Evolutionary conservation across 2,329 filamentous ascomycete genomes (phyloP), one percentile per base, ranked within the genome.

Genomic region (Tolypocladium tropicale): DNA sequence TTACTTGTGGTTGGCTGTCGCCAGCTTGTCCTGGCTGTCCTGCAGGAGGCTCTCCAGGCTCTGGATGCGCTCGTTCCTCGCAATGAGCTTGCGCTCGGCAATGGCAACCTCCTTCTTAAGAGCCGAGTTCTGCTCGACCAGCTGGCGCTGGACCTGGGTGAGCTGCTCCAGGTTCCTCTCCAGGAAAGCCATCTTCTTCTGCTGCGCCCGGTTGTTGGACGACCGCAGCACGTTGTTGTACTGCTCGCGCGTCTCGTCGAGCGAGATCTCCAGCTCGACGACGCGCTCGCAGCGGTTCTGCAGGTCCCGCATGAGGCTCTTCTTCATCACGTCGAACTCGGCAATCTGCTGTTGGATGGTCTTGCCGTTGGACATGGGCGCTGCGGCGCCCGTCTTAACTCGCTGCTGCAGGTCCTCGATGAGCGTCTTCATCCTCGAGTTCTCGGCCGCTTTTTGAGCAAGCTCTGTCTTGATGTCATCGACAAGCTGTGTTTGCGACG

Each of bases 151-250:
- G 55, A 99, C 94, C 68, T 96, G 90, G 4, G 94, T 99, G 55
- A 99, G 81, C 74, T 99, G 94, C 76, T 99, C 94, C 43, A 99
- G 84, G 70, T 99, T 99, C 68, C 94, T 88, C 78, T 99, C 94
- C 53, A 99, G 77, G 81, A 99, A 99, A 18, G 94, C 95, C 89
- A 99, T 97, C 83, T 99, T 99, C 88, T 99, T 99, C 75, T 99
- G 94, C 77, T 99, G 94, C 28, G 94, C 93, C 58, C 94, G 88
- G 78, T 95, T 97, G 79, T 99, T 99, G 63, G 90, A 96, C 53
- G 90, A 94, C 56, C 93, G 87, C 57, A 99, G 82, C 58, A 99
- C 94, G 66, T 96, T 96, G 79, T 99, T 97, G 77, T 99, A 99
- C 75, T 99, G 94, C 77, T 99, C 94, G 56, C 94, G 85, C 1